Percentiles rank a stretch among this genome's conserved stretches.
Conservation (phyloP, 768 basidiomycete species). For the Mycena vulgaris region DNA sequence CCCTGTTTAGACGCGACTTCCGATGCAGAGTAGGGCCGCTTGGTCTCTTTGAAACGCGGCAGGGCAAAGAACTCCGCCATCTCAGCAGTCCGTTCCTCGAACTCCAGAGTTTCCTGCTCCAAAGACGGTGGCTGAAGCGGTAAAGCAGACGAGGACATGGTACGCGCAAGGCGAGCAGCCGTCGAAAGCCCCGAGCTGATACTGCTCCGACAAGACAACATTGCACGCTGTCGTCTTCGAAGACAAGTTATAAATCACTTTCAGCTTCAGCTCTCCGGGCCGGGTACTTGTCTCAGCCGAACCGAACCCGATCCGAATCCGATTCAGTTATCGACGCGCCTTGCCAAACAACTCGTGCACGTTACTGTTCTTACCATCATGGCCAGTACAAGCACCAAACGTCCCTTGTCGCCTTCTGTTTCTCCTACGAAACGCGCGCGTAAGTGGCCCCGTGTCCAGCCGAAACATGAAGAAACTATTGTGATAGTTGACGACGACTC, state of each 20-base stretch:
- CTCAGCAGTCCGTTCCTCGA: conserved; percentile 72
- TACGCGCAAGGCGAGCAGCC: conserved; percentile 45
- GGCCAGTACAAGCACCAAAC: conserved; percentile 27
- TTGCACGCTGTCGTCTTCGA: conserved; percentile 17
- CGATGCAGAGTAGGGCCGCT: conserved; percentile 85
- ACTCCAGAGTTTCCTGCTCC: conserved; percentile 70
- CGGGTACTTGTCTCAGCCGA: too few relatives aligned
- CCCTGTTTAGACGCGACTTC: conserved; percentile 93
- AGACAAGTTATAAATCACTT: neutral
- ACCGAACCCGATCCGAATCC: neutral
- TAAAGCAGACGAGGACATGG: conserved; percentile 63
- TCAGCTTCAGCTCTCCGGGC: neutral
- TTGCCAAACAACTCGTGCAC: neutral
- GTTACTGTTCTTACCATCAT: neutral
- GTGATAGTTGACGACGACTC: conserved; percentile 55
- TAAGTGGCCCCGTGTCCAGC: conserved; percentile 36
- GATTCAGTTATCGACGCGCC: conserved; percentile 2
- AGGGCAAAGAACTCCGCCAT: conserved; percentile 82
- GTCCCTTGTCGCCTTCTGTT: conserved; percentile 13
- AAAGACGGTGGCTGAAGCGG: conserved; percentile 72
- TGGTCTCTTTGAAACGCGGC: conserved; percentile 81
- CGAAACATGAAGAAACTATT: conserved; percentile 29
- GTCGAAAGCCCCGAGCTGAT: conserved; percentile 45
- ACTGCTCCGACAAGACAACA: conserved; percentile 49
- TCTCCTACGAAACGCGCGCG: conserved; percentile 36